phyloP scores from a whole-genome alignment of 345 rosid species.

The Eucalyptus dawsonii region DNA sequence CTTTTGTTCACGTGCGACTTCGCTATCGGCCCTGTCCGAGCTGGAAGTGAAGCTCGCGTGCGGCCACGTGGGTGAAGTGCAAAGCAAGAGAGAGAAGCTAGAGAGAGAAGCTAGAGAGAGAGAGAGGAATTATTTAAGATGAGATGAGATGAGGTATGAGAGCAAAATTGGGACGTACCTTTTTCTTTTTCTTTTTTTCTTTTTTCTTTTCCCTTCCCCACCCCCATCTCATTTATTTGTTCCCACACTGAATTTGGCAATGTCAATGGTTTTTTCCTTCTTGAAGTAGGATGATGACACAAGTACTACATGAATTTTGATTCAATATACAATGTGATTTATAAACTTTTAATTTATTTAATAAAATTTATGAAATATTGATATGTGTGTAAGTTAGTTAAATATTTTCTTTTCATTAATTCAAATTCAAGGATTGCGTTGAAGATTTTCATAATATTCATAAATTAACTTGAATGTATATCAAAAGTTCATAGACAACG shows the following conservation, averaged over 20 bases:
- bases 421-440: no score
- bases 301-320: neutral
- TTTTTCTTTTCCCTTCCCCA: neutral
- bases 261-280: neutral
- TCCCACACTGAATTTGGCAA: neutral
- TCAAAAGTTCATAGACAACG: neutral
- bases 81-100: neutral
- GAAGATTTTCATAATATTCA: neutral
- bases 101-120: neutral
- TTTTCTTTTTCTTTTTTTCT: neutral
- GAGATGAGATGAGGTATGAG: neutral
- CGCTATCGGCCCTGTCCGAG: neutral
- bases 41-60: neutral
- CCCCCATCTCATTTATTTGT: neutral
- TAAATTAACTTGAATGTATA: no score
- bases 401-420: no score
- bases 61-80: neutral
- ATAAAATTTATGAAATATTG: rapidly evolving
- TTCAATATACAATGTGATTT: rapidly evolving
- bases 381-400: no score
- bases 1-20: neutral
- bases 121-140: neutral
- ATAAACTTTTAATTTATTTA: no score
- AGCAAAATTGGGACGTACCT: neutral
- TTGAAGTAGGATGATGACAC: no score